Base-by-base conservation (phyloP, 2,329 filamentous ascomycete species). In the Monilinia fructigena region DNA sequence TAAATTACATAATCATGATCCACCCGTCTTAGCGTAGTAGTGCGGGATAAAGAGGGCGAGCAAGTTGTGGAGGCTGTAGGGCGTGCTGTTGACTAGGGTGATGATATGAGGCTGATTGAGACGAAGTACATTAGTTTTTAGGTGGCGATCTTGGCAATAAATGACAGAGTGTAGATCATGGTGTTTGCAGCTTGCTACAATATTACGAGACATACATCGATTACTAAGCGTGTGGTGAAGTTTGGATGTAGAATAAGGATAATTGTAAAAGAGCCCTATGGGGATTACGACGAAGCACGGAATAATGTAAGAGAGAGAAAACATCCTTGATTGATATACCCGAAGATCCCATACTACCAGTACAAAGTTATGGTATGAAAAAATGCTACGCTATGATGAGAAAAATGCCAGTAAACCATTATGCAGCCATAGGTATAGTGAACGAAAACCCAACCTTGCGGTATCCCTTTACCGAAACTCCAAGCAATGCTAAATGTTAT, bases 401-500 rank as follows among this genome's bases (percentile, higher is more conserved):
- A 40, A 40, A 18, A 26, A 14, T 23, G 31, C 47, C 45, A n/a
- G 47, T 18, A 60, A 16, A 38, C 45, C 14, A 38, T 35, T n/a
- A 26, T 50, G 45, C 8, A 23, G 23, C 18, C 18, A 8, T 28
- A 52, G 31, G 50, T 42, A 55, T 55, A 48, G 47, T 63, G 16
- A 63, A 63, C 28, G 11, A 63, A 60, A 63, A 20, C 23, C 23
- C 60, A 55, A 31, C 48, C 60, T 42, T 55, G 48, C 23, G 60
- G 60, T 42, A 42, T 61, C 20, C 60, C 35, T 63, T 60, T 50
- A 50, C 50, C 58, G 38, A 59, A 66, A 68, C 68, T 69, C 66
- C 68, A 59, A 55, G 56, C 68, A 69, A 68, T 69, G 68, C 68
- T 65, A 69, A 66, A 40, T 60, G n/a, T 6, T 48, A 61, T n/a